These are phyloP conservation scores for Cantharellus cinnabarinus DNA, from an alignment of 768 basidiomycete species.

Conservation along the genomic window DNA sequence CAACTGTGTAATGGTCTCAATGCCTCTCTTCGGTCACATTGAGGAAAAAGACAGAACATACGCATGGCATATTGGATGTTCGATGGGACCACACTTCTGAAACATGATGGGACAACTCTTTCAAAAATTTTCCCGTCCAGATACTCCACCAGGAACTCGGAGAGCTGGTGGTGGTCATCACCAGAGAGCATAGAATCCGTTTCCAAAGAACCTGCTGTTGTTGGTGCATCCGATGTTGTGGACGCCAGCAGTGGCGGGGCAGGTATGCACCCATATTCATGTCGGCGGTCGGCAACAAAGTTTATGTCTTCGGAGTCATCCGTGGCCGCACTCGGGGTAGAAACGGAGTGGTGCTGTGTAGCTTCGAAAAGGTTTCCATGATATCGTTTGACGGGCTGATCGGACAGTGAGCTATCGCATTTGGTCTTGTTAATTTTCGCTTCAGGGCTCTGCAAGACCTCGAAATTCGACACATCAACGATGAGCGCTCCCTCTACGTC, in stretches of 20 bases:
- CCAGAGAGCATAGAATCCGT: constrained; percentile 29
- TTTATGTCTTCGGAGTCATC: constrained; percentile 5
- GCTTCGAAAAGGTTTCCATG: constrained; percentile 17
- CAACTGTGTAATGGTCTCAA: constrained; percentile 27
- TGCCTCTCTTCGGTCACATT: background rate
- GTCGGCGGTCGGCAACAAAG: constrained; percentile 12
- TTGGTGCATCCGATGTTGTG: constrained; percentile 5
- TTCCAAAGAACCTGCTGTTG: background rate
- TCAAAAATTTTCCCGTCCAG: constrained; percentile 81
- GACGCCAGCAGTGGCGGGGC: constrained; percentile 17
- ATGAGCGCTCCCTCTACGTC: constrained; percentile 86
- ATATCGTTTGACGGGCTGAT: constrained; percentile 7
- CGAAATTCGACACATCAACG: constrained; percentile 81
- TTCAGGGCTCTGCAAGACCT: constrained; percentile 39
- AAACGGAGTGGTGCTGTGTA: background rate
- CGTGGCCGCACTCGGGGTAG: background rate
- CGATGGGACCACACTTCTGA: constrained; percentile 60
- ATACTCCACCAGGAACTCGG: constrained; percentile 54
- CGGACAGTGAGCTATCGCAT: background rate
- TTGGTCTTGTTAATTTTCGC: background rate
- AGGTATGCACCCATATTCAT: constrained; percentile 15
- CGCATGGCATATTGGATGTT: constrained; percentile 76
- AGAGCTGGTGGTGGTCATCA: constrained; percentile 56
- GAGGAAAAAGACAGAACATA: constrained; percentile 19
- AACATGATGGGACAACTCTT: constrained; percentile 63